phyloP scores from a whole-genome alignment of 1,284 basidiomycete species.

The Leccinum griseonigrum region DNA sequence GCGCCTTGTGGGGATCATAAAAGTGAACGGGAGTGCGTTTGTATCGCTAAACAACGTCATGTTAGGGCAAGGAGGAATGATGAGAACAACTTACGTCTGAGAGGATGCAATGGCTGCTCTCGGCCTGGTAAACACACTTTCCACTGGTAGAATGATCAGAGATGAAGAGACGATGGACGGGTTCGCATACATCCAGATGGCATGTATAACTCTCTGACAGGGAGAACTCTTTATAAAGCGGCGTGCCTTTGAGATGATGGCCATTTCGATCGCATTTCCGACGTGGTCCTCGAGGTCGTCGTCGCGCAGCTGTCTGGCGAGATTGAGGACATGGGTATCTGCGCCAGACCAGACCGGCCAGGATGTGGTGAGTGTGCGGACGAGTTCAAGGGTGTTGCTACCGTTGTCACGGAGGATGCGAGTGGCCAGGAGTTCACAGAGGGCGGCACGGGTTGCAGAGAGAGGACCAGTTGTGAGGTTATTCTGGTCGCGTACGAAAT shows the following conservation, averaged over 20 bases:
- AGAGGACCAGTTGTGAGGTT: conserved; percentile 59
- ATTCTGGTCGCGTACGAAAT: conserved; percentile 77
- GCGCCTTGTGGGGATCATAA: conserved; percentile 91
- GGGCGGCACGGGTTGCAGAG: conserved; percentile 70
- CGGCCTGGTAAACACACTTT: conserved; percentile 85
- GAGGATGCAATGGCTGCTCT: conserved; percentile 82
- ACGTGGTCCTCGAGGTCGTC: conserved; percentile 75
- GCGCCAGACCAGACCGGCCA: conserved; percentile 88
- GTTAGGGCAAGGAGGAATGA: background rate
- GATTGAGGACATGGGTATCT: conserved; percentile 58
- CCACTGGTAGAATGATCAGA: conserved; percentile 48
- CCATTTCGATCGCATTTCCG: conserved; percentile 90
- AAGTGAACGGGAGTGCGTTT: conserved; percentile 91
- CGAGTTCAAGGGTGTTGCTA: conserved; percentile 73
- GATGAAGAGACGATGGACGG: background rate
- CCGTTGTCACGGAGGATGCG: conserved; percentile 78
- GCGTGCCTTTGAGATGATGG: conserved; percentile 82
- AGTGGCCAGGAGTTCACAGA: conserved; percentile 90
- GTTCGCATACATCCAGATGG: conserved; percentile 65
- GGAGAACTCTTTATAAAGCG: conserved; percentile 84
- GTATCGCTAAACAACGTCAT: conserved; percentile 64
- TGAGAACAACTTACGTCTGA: conserved; percentile 61
- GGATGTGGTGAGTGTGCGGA: conserved; percentile 78
- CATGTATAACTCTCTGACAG: conserved; percentile 85
- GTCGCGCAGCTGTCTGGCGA: conserved; percentile 70